A percentile compares a stretch with the other conserved stretches of the same genome.
Conservation (phyloP, 768 basidiomycete genomes). For the Coprinopsis sp. region DNA sequence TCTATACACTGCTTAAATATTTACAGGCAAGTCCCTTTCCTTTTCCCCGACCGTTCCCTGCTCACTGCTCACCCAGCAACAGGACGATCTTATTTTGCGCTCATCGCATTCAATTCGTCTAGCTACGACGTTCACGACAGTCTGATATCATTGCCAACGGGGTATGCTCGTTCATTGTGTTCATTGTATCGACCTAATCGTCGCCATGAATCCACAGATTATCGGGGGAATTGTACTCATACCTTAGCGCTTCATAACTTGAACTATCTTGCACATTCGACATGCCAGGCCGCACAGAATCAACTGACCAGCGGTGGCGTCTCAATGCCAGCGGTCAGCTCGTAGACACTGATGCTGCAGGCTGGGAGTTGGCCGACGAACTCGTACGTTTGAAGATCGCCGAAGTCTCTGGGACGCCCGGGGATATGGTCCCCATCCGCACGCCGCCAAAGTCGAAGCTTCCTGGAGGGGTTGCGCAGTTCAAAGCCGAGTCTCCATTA, state of each 20-base stretch:
- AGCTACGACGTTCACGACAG: no score
- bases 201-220: constrained; percentile 39
- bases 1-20: no score
- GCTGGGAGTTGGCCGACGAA: constrained; percentile 72
- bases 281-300: constrained; percentile 48
- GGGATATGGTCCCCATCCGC: constrained; percentile 52
- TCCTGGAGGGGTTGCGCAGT: constrained; percentile 47
- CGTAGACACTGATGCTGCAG: constrained; percentile 51
- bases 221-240: constrained; percentile 21
- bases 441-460: constrained; percentile 68
- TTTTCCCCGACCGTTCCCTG: no score
- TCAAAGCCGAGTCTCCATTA: constrained; percentile 64
- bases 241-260: constrained; percentile 16
- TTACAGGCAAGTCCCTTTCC: no score
- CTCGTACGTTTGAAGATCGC: constrained; percentile 69
- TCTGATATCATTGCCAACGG: no score
- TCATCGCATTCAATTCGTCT: no score
- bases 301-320: constrained; percentile 55
- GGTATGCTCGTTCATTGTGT: no score
- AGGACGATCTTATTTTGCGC: no score
- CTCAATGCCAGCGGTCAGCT: constrained; percentile 60
- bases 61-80: no score
- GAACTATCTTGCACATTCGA: constrained; percentile 34
- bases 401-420: constrained; percentile 46
- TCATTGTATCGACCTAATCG: constrained; percentile 27